Conservation (phyloP, 495 filamentous ascomycete genomes). For the Penicilliopsis zonata region DNA sequence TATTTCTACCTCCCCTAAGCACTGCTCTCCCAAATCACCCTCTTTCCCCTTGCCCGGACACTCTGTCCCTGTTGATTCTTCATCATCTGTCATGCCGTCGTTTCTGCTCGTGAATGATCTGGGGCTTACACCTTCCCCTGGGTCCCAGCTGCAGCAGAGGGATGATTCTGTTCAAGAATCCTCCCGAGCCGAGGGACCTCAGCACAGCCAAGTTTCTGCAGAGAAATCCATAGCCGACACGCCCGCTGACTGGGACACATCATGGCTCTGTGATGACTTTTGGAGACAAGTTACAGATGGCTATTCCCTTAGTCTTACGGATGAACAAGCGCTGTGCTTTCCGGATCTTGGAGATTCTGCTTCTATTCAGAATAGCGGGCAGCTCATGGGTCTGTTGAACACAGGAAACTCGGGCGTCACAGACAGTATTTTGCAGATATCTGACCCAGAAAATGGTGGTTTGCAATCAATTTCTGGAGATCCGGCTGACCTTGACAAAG, state of each 20-base stretch:
- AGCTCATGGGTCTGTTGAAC: not conserved
- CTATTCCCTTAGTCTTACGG: not conserved
- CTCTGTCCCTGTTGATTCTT: slow-evolving; percentile 7
- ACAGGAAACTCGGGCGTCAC: not conserved
- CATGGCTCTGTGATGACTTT: not conserved
- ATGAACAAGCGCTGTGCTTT: not conserved
- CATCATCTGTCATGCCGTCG: slow-evolving; percentile 6
- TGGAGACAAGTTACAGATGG: not conserved
- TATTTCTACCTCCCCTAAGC: slow-evolving; percentile 26
- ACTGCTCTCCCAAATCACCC: slow-evolving; percentile 6
- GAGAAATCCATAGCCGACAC: not conserved
- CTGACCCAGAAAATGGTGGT: not conserved
- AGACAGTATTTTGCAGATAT: not conserved
- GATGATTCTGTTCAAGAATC: slow-evolving; percentile 3
- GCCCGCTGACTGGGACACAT: not conserved
- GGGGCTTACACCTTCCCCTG: slow-evolving; percentile 35
- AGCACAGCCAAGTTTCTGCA: not conserved
- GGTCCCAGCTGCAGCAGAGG: slow-evolving; percentile 18
- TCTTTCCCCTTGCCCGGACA: slow-evolving; percentile 8
- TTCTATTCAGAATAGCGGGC: not conserved
- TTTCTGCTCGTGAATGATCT: slow-evolving; percentile 21
- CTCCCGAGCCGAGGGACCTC: slow-evolving; percentile 6
- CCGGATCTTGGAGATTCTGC: not conserved
- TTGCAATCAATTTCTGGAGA: not conserved
- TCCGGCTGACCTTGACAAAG: slow-evolving; percentile 1